A percentile compares a stretch with the other conserved stretches of the same genome.
These are phyloP conservation scores for Marsdenia floribunda DNA, from an alignment of 257 asterid species.

Conservation along the genomic window DNA sequence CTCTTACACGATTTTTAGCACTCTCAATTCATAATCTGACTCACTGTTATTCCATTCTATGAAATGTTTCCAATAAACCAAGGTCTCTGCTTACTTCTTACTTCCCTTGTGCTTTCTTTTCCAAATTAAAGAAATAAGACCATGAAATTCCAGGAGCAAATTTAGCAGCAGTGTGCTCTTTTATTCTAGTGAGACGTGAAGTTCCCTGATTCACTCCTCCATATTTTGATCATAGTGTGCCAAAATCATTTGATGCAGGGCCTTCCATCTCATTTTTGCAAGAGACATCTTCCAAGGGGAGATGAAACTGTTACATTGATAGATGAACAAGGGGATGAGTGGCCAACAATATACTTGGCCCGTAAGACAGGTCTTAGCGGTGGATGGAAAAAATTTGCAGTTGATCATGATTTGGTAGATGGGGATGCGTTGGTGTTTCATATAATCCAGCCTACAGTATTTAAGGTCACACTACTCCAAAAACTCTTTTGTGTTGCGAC, in stretches of 20 bases:
- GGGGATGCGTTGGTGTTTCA: conserved; percentile 86
- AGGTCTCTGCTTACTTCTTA: not conserved
- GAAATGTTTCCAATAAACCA: not conserved
- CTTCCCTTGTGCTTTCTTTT: not conserved
- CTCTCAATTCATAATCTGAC: not conserved
- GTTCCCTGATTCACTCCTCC: not conserved
- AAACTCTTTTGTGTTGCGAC: not conserved
- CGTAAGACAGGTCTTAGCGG: conserved; percentile 82
- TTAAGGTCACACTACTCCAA: conserved; percentile 38
- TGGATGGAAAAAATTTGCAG: conserved; percentile 83
- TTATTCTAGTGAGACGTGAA: not conserved
- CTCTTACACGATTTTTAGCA: not conserved
- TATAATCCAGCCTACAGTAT: conserved; percentile 42
- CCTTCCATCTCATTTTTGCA: conserved; percentile 57
- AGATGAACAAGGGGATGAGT: conserved; percentile 66
- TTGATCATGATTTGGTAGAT: conserved; percentile 76
- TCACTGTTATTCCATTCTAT: not conserved
- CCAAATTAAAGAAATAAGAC: not conserved
- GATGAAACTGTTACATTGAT: conserved; percentile 54
- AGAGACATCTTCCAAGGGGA: conserved; percentile 46
- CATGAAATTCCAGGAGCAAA: not conserved
- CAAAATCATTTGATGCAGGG: conserved; percentile 47
- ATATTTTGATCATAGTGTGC: not conserved
- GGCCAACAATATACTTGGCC: conserved; percentile 62
- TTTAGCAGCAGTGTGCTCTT: not conserved